phyloP scores from a whole-genome alignment of 768 basidiomycete genomes.

The Holtermannia corniformis region DNA sequence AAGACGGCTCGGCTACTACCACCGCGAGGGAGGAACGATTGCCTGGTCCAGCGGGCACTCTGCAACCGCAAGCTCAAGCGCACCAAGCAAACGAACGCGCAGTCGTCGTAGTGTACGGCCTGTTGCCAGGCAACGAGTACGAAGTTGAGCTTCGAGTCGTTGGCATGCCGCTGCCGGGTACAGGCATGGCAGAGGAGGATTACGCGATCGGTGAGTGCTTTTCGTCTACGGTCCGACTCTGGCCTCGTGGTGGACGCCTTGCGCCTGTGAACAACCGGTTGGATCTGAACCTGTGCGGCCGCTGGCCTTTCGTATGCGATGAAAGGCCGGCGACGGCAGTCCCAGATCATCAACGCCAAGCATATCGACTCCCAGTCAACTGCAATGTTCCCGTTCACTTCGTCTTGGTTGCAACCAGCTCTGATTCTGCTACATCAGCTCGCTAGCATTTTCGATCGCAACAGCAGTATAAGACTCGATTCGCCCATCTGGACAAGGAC shows the following conservation, averaged over 20 bases:
- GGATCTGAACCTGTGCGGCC: no score
- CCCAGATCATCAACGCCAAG: no score
- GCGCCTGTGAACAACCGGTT: no score
- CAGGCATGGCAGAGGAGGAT: slow-evolving; percentile 5
- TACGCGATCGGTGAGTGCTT: neutral
- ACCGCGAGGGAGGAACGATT: slow-evolving; percentile 2
- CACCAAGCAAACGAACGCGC: slow-evolving; percentile 58
- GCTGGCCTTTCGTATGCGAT: no score
- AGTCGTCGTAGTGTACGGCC: slow-evolving; percentile 78
- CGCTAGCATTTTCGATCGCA: no score
- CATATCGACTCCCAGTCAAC: no score
- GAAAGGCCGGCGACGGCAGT: no score
- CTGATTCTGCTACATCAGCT: no score
- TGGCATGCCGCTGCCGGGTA: slow-evolving; percentile 26
- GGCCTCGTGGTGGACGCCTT: neutral
- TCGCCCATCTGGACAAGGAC: no score
- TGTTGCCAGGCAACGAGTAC: slow-evolving; percentile 80
- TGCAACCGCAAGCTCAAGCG: slow-evolving; percentile 3
- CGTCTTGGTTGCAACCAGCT: no score
- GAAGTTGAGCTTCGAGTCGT: slow-evolving; percentile 76
- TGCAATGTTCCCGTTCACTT: no score
- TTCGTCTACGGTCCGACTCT: neutral
- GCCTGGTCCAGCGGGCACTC: neutral
- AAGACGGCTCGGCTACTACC: slow-evolving; percentile 15
- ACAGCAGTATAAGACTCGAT: no score